These are phyloP conservation scores for Apodospora peruviana DNA, from an alignment of 495 filamentous ascomycete genomes.

Conservation along the genomic window DNA sequence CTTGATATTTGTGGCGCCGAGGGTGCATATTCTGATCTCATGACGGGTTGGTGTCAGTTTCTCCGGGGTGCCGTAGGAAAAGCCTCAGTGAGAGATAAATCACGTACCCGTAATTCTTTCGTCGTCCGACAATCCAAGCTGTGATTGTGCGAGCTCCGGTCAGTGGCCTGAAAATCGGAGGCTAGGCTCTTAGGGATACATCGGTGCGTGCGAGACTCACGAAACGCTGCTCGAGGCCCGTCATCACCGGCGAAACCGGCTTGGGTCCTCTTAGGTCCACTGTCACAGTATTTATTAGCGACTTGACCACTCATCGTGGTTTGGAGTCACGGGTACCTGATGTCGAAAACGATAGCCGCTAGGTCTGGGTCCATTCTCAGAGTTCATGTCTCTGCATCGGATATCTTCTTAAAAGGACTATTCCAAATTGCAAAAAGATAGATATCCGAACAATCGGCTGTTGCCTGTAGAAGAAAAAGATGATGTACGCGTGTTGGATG, in stretches of 20 bases:
- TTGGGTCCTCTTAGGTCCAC: not conserved
- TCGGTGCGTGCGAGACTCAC: too few relatives aligned
- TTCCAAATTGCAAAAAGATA: too few relatives aligned
- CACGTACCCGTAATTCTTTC: not conserved
- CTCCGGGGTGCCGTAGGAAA: too few relatives aligned
- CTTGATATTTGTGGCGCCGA: not conserved
- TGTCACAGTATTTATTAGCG: not conserved
- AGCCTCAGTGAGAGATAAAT: not conserved
- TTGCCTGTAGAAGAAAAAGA: too few relatives aligned
- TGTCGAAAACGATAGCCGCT: not conserved
- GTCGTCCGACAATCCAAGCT: not conserved
- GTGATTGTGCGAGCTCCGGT: not conserved
- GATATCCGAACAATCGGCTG: too few relatives aligned
- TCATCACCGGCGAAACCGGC: not conserved
- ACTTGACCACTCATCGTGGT: not conserved
- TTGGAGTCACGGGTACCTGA: not conserved
- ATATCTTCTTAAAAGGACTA: too few relatives aligned
- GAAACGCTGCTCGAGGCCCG: not conserved
- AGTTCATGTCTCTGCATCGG: too few relatives aligned
- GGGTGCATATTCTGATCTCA: not conserved
- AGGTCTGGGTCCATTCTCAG: too few relatives aligned
- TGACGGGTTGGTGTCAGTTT: too few relatives aligned
- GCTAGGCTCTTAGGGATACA: not conserved
- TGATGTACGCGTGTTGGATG: too few relatives aligned
- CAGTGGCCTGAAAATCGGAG: not conserved